A percentile compares a stretch with the other conserved stretches of the same genome.
Evolutionary conservation across 2,329 filamentous ascomycete species (phyloP).

Genomic region (Lachnellula cervina): DNA sequence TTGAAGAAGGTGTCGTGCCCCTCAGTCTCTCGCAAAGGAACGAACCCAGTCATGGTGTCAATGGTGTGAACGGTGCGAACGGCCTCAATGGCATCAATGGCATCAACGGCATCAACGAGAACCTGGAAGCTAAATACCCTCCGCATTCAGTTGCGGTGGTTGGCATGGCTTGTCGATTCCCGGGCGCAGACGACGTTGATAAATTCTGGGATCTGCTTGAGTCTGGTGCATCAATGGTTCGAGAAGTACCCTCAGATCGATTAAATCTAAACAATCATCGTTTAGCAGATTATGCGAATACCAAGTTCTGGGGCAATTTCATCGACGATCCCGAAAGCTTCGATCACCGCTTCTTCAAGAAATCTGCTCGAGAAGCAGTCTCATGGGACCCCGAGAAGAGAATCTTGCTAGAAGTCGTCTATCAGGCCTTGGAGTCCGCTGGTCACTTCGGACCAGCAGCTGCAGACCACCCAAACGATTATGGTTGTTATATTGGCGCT

Average conservation of each 20-base stretch:
- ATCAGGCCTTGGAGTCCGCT: conserved; percentile 73
- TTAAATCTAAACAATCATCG: conserved; percentile 45
- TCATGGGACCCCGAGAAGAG: conserved; percentile 77
- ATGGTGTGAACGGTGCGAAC: not conserved
- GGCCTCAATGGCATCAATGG: not conserved
- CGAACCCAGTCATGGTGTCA: not conserved
- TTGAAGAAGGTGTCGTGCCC: not conserved
- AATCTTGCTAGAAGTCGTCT: conserved; percentile 69
- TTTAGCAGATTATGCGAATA: not conserved
- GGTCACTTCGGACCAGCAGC: conserved; percentile 40
- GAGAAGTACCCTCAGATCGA: conserved; percentile 68
- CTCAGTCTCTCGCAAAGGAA: not conserved
- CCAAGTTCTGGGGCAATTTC: conserved; percentile 50
- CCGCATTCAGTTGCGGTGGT: conserved; percentile 31
- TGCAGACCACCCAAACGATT: conserved; percentile 34
- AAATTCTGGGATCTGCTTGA: conserved; percentile 45
- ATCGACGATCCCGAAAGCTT: conserved; percentile 41
- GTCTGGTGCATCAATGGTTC: conserved; percentile 30
- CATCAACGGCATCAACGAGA: not conserved
- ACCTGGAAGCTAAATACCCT: conserved; percentile 3
- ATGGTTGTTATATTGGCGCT: conserved; percentile 16
- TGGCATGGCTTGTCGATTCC: conserved; percentile 36
- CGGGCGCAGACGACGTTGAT: conserved; percentile 37
- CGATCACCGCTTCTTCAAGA: conserved; percentile 77
- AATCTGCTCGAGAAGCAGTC: conserved; percentile 71